Base-by-base conservation (phyloP, 73 alveolate species). In the Paramecium biaurelia region DNA sequence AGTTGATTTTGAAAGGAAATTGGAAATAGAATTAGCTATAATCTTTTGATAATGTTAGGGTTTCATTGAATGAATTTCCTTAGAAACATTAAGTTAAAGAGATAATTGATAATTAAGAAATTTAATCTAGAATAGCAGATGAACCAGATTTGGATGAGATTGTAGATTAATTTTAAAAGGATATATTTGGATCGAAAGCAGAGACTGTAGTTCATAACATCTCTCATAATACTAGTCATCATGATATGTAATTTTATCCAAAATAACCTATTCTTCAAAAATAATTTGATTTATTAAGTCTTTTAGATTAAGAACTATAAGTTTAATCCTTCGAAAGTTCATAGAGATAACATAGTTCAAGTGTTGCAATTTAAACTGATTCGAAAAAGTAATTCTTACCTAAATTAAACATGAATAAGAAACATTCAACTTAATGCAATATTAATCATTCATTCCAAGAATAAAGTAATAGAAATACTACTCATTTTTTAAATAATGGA, bases 51-150 rank as follows among this genome's bases (percentile, higher is more conserved):
- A 74, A 38, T 2, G 87, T 74, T 35, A 74, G 87, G 23, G 23
- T 74, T 8, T 32, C 87, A 15, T 74, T 74, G 38, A 74, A 38
- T 43, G 58, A 74, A 14, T 74, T 74, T 74, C 87, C 87, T n/a
- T 30, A 32, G 11, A 5, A 12, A 12, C 85, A 67, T 26, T 14
- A 2, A 28, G 26, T 67, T 67, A 67, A 67, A 67, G 85, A 67
- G 0, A 24, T 67, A 7, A 34, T 67, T 1, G 85, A 67, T 5
- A 34, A 67, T 23, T 28, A 67, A 26, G 85, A 67, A 7, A 67
- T 67, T 7, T 34, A 67, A 32, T 67, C 85, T 14, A 10, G n/a
- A 28, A 15, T 67, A 67, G 85, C 85, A 14, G 85, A 67, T 24
- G 85, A 67, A 7, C 85, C 85, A 14, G 85, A 67, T 67, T 67